A percentile compares a stretch with the other conserved stretches of the same genome.
phyloP scores from a whole-genome alignment of 2,329 filamentous ascomycete species.

The Rutstroemia sp. region DNA sequence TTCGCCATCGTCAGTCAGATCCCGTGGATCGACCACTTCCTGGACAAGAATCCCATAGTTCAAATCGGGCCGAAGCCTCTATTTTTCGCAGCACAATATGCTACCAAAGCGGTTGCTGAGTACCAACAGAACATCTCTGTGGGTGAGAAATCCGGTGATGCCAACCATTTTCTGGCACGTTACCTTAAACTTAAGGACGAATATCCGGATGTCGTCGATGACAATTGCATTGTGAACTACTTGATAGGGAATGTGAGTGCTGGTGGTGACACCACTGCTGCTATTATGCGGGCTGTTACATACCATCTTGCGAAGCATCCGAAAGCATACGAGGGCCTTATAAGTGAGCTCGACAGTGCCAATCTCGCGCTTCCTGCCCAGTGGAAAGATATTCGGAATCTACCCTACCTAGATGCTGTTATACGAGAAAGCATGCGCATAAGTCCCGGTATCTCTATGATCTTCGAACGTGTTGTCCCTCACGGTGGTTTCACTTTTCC shows the following conservation, averaged over 20 bases:
- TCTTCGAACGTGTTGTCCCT: not conserved
- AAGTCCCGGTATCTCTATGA: not conserved
- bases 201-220: not conserved
- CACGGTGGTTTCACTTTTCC: constrained; percentile 6
- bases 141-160: not conserved
- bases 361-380: not conserved
- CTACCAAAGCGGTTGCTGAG: not conserved
- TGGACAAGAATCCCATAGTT: not conserved
- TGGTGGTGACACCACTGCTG: not conserved
- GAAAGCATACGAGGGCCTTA: not conserved
- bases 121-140: not conserved
- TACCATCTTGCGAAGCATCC: not conserved
- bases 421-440: not conserved
- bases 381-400: not conserved
- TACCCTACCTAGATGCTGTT: not conserved
- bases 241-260: not conserved
- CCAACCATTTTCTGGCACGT: not conserved
- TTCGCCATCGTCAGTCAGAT: not conserved
- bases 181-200: not conserved
- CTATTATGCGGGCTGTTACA: not conserved
- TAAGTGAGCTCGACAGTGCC: not conserved
- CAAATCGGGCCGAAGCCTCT: not conserved
- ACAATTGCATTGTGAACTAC: not conserved
- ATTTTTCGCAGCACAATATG: not conserved
- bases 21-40: not conserved